Evolutionary conservation across 2,329 filamentous ascomycete species (phyloP).

Genomic region (Pseudogymnoascus sp.): DNA sequence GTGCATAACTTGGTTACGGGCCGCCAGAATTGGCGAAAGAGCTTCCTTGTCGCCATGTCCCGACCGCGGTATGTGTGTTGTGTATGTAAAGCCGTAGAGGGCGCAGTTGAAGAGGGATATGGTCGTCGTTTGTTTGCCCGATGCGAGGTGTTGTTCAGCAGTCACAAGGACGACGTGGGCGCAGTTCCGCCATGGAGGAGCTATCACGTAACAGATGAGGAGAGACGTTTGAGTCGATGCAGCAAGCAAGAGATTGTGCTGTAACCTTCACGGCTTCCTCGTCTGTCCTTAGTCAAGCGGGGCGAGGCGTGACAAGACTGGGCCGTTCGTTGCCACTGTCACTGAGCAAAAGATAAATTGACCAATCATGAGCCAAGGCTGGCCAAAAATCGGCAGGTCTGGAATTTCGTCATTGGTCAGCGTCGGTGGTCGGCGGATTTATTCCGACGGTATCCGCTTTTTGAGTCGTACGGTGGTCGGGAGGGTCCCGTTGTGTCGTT

Average conservation of each 20-base stretch:
- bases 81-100: neutral
- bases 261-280: conserved; percentile 4
- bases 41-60: neutral
- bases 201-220: neutral
- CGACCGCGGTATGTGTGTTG: neutral
- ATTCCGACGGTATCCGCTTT: neutral
- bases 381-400: neutral
- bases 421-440: neutral
- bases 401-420: conserved; percentile 3
- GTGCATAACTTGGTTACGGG: neutral
- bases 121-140: neutral
- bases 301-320: neutral
- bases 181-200: neutral
- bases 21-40: neutral
- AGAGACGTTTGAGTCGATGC: neutral
- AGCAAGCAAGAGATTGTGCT: neutral
- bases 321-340: conserved; percentile 1
- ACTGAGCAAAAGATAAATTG: neutral
- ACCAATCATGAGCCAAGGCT: neutral
- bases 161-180: neutral
- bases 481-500: neutral
- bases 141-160: neutral
- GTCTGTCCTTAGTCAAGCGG: neutral
- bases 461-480: neutral
- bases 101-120: neutral